A percentile compares a stretch with the other conserved stretches of the same genome.
Evolutionary conservation across 768 basidiomycete genomes (phyloP).

Genomic region (Lactarius trivialis): DNA sequence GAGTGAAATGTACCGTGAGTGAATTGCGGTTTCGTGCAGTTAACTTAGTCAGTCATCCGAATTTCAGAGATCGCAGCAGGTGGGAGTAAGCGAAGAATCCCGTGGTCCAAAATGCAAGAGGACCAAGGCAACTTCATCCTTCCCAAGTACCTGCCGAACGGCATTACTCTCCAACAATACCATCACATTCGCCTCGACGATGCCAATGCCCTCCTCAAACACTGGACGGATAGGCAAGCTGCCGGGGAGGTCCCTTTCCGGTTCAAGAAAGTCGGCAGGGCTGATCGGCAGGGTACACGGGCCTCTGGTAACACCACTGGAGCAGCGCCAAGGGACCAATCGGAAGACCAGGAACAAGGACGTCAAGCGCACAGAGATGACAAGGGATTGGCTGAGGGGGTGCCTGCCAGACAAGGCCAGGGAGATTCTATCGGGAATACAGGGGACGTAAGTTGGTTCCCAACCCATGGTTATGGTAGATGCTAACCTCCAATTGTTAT

Average conservation of each 20-base stretch:
- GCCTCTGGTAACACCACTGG: too few species aligned
- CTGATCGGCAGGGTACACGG: too few species aligned
- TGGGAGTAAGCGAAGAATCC: not conserved
- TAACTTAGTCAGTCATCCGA: not conserved
- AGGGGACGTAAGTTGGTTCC: too few species aligned
- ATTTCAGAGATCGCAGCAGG: not conserved
- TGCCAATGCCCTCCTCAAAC: not conserved
- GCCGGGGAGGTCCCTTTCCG: not conserved
- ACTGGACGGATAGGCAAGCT: not conserved
- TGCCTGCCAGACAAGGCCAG: too few species aligned
- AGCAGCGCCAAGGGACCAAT: too few species aligned
- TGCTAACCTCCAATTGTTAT: too few species aligned
- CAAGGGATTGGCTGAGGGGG: too few species aligned
- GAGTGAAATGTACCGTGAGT: not conserved
- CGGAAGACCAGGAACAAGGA: too few species aligned
- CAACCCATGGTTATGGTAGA: too few species aligned
- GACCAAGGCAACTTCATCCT: not conserved
- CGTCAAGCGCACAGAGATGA: too few species aligned
- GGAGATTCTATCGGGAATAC: too few species aligned
- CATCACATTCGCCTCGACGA: not conserved
- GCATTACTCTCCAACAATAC: not conserved
- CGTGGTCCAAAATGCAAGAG: not conserved
- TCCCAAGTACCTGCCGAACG: not conserved
- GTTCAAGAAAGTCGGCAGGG: not conserved
- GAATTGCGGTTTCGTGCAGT: not conserved